These are phyloP conservation scores for Acer saccharum DNA, from an alignment of 345 rosid genomes.

Conservation along the genomic window DNA sequence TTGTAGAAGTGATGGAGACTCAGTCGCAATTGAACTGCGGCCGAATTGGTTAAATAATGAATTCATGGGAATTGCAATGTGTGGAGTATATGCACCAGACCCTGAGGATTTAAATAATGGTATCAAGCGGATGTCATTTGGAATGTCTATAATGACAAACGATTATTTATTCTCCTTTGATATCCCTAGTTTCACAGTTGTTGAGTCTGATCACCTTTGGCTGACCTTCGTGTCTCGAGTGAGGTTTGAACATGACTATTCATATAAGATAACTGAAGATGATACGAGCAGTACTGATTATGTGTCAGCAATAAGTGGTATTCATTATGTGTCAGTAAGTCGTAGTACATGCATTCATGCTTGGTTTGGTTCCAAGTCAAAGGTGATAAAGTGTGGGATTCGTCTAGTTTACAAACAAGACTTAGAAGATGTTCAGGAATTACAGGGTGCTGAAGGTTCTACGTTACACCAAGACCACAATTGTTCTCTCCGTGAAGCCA, in stretches of 20 bases:
- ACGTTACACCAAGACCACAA: neutral
- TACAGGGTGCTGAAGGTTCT: neutral
- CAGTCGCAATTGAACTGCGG: neutral
- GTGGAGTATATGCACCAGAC: neutral
- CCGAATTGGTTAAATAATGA: neutral
- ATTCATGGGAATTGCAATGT: slow-evolving; percentile 18
- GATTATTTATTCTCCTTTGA: neutral
- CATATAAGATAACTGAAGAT: neutral
- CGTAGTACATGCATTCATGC: neutral
- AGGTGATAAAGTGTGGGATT: slow-evolving; percentile 2
- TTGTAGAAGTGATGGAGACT: neutral
- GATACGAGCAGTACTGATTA: too few species aligned
- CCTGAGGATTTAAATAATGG: neutral
- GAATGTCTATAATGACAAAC: too few species aligned
- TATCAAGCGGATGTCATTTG: too few species aligned
- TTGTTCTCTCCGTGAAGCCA: too few species aligned
- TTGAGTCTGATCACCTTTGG: slow-evolving; percentile 1
- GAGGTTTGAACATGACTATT: neutral
- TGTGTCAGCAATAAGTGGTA: too few species aligned
- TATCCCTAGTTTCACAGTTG: neutral
- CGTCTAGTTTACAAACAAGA: slow-evolving; percentile 9
- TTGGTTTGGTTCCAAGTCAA: too few species aligned
- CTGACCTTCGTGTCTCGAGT: neutral
- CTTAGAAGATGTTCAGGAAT: neutral
- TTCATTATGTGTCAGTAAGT: too few species aligned